phyloP scores from a whole-genome alignment of 257 asterid species.

The Solanum tarapatanum region DNA sequence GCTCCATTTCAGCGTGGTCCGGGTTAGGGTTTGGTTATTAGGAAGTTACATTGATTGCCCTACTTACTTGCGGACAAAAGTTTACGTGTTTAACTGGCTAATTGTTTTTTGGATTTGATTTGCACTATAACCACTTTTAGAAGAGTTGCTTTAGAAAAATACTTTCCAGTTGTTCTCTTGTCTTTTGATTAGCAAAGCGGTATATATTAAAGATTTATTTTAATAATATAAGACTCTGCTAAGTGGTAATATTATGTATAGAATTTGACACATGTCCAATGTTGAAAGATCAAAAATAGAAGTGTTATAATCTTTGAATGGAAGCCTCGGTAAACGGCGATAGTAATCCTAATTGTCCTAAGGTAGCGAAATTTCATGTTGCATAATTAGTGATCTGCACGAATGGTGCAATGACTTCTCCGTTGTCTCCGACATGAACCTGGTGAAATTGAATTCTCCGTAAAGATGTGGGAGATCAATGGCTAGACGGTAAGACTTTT shows the following conservation, averaged over 20 bases:
- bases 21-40: not conserved
- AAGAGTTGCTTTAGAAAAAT: no score
- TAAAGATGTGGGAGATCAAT: no score
- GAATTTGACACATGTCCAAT: not conserved
- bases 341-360: not conserved
- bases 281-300: no score
- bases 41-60: not conserved
- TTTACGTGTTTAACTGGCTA: not conserved
- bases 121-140: not conserved
- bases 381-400: not conserved
- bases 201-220: no score
- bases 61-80: not conserved
- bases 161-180: not conserved
- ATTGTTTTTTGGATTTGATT: not conserved
- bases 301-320: not conserved
- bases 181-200: not conserved
- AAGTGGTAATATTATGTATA: no score
- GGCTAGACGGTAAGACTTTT: not conserved
- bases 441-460: not conserved
- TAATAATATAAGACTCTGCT: no score
- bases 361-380: not conserved
- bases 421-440: no score
- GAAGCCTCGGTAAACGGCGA: fast-evolving
- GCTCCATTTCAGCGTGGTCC: not conserved
- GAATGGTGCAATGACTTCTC: not conserved